Conservation (phyloP, 208 protist species). For the Acanthamoeba castellanii region DNA sequence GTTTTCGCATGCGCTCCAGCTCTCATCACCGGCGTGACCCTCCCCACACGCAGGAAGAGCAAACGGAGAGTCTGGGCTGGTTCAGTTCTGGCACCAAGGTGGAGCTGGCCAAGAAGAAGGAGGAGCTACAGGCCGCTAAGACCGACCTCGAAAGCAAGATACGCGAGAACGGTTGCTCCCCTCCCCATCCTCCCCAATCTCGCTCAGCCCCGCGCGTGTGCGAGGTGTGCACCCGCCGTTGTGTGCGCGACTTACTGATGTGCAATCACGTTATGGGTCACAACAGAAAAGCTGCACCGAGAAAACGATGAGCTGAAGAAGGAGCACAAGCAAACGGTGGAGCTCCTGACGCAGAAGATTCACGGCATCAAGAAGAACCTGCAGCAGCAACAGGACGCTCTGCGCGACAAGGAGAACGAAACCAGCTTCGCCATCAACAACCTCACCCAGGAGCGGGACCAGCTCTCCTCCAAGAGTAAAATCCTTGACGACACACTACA, state of each 20-base stretch:
- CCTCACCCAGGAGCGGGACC: constrained; percentile 36
- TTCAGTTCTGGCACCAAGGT: constrained; percentile 50
- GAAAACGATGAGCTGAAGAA: constrained; percentile 27
- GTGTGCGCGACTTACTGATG: neutral
- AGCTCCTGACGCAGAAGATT: constrained; percentile 44
- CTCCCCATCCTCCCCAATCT: neutral
- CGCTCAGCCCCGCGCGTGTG: neutral
- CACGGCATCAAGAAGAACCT: constrained; percentile 34
- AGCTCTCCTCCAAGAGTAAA: constrained; percentile 38
- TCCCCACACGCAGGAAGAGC: neutral
- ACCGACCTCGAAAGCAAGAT: constrained; percentile 43
- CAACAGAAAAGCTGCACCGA: constrained; percentile 44
- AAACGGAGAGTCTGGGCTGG: constrained; percentile 39
- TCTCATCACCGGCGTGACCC: neutral
- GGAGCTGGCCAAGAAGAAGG: constrained; percentile 54
- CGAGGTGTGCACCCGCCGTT: neutral
- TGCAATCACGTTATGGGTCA: neutral
- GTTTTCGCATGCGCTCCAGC: neutral
- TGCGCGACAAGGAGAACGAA: constrained; percentile 35
- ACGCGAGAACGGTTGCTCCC: neutral
- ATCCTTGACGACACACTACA: constrained; percentile 25
- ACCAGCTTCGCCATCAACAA: neutral
- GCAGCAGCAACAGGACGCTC: constrained; percentile 16
- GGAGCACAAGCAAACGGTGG: constrained; percentile 41
- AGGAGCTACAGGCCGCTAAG: constrained; percentile 22